Percentiles rank a stretch among this genome's conserved stretches.
phyloP scores from a whole-genome alignment of 139 green algal species.

The Chlamydomonas eustigma region DNA sequence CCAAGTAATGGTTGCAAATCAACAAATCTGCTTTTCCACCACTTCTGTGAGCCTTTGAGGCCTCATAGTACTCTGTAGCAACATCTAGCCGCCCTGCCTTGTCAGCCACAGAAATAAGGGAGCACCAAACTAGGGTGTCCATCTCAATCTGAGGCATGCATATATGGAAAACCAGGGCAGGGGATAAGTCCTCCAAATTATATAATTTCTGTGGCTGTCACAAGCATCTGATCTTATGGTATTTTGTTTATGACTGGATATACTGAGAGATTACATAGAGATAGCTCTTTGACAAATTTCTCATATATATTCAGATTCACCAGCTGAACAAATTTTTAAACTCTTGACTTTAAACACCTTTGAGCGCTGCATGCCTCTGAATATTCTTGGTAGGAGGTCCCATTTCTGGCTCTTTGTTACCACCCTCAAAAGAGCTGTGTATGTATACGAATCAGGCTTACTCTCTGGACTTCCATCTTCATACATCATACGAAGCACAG shows the following conservation, averaged over 20 bases:
- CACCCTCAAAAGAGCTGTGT: slow-evolving; percentile 28
- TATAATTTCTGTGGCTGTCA: too few species aligned
- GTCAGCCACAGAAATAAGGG: slow-evolving; percentile 33
- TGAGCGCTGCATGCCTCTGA: slow-evolving; percentile 21
- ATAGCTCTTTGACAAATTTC: too few species aligned
- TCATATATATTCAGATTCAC: too few species aligned
- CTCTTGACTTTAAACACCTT: too few species aligned
- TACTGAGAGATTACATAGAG: too few species aligned
- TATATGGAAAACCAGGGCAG: too few species aligned
- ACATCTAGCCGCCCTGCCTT: slow-evolving; percentile 25
- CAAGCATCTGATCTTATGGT: too few species aligned
- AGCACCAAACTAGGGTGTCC: slow-evolving; percentile 20
- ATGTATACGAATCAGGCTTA: slow-evolving; percentile 37
- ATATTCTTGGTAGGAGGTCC: slow-evolving; percentile 34
- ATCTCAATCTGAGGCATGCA: background rate
- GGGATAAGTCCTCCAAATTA: too few species aligned
- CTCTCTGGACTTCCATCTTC: background rate
- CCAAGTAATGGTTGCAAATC: slow-evolving; percentile 36
- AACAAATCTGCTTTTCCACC: background rate
- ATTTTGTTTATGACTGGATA: too few species aligned
- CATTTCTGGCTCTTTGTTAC: slow-evolving; percentile 13
- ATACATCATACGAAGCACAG: slow-evolving; percentile 9
- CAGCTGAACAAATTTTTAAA: too few species aligned
- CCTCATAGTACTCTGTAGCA: slow-evolving; percentile 24
- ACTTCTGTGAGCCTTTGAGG: background rate